phyloP scores from a whole-genome alignment of 106 monocot genomes.

The Gastrodia elata region DNA sequence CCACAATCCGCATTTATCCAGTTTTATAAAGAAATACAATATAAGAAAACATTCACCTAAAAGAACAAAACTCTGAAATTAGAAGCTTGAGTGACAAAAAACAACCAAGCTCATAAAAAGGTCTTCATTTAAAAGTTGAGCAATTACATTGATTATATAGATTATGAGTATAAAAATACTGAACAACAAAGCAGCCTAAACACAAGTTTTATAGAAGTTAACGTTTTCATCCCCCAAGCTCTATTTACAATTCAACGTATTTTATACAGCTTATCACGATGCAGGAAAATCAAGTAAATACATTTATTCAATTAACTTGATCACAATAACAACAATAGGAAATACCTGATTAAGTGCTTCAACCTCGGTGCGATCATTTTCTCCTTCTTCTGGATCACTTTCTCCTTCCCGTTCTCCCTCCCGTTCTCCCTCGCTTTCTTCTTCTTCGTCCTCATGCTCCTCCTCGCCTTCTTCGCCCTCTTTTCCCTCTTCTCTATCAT shows the following conservation, averaged over 20 bases:
- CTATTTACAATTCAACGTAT: not conserved
- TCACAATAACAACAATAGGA: not conserved
- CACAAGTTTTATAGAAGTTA: not conserved
- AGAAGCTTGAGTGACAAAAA: not conserved
- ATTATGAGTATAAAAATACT: not conserved
- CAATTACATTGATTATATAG: not conserved
- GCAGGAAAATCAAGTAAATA: not conserved
- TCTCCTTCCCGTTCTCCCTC: conserved; percentile 2
- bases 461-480: conserved; percentile 8
- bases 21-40: not conserved
- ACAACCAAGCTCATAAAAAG: not conserved
- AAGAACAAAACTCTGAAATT: not conserved
- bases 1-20: not conserved
- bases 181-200: not conserved
- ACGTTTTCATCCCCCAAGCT: not conserved
- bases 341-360: not conserved
- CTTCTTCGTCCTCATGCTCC: conserved; percentile 12
- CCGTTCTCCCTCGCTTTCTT: not conserved
- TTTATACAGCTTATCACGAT: not conserved
- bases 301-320: not conserved
- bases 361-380: not conserved
- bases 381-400: conserved; percentile 6
- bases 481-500: conserved; percentile 12
- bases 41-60: not conserved
- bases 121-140: not conserved